phyloP scores from a whole-genome alignment of 495 filamentous ascomycete species.

The Podospora comata region DNA sequence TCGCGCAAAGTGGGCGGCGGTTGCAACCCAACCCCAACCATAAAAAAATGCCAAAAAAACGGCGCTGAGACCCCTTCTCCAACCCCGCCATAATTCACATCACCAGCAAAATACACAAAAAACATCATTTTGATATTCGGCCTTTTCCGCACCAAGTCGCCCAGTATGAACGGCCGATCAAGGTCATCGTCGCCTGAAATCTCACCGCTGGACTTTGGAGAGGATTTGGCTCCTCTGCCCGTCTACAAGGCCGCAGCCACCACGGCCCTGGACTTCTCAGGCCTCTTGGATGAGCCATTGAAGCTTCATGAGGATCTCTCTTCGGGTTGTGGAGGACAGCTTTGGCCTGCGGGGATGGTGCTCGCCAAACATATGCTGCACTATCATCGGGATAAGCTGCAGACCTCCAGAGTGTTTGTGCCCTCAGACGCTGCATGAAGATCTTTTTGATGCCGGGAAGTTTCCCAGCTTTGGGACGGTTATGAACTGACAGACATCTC shows the following conservation, averaged over 20 bases:
- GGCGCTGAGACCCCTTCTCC: neutral
- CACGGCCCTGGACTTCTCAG: constrained; percentile 65
- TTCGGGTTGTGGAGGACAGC: constrained; percentile 84
- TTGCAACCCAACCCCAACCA: neutral
- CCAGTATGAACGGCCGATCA: constrained; percentile 4
- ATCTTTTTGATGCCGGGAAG: neutral
- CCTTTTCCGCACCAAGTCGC: neutral
- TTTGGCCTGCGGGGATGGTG: constrained; percentile 93
- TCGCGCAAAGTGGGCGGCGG: neutral
- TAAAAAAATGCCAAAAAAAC: neutral
- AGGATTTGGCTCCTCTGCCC: constrained; percentile 64
- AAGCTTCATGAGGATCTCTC: constrained; percentile 77
- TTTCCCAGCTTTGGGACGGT: neutral
- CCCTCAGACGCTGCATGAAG: constrained; percentile 6
- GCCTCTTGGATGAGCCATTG: constrained; percentile 65
- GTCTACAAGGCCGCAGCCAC: constrained; percentile 61
- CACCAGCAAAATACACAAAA: neutral
- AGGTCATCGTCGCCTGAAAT: constrained; percentile 40
- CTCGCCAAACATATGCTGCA: constrained; percentile 79
- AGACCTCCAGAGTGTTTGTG: constrained; percentile 70
- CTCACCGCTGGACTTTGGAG: constrained; percentile 55
- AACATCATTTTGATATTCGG: neutral
- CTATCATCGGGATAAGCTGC: constrained; percentile 58
- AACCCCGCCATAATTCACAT: neutral
- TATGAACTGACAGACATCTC: neutral